Percentiles rank a stretch among this genome's conserved stretches.
These are phyloP conservation scores for grape (Vitis vinifera) DNA, from an alignment of 164 flowering plant genomes.

Conservation along the genomic window DNA sequence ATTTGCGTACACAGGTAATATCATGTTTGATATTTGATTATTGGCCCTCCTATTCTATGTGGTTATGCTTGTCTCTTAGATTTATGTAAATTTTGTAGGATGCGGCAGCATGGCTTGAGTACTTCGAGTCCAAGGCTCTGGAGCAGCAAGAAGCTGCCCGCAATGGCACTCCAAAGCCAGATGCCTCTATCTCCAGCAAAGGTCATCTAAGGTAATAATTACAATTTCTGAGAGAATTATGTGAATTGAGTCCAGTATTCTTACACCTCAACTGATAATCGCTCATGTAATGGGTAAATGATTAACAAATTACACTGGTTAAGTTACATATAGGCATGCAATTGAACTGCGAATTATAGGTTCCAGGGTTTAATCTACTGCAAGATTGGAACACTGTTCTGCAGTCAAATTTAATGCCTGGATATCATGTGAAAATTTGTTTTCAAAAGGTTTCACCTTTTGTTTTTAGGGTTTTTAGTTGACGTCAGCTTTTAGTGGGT, in stretches of 20 bases:
- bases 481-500: too few species aligned
- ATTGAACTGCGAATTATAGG: not conserved
- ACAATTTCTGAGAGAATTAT: too few species aligned
- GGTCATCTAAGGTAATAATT: conserved; percentile 83
- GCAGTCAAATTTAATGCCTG: not conserved
- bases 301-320: not conserved
- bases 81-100: conserved; percentile 44
- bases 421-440: not conserved
- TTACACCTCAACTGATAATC: not conserved
- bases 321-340: not conserved
- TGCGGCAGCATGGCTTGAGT: conserved; percentile 98
- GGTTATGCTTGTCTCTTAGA: not conserved
- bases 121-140: conserved; percentile 88
- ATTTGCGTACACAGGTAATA: conserved; percentile 90
- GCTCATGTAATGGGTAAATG: not conserved
- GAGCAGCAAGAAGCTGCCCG: conserved; percentile 99
- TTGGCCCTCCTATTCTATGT: not conserved
- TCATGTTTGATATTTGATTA: conserved; percentile 1
- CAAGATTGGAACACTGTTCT: not conserved
- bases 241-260: too few species aligned
- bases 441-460: too few species aligned
- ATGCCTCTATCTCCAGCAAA: conserved; percentile 96
- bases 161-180: conserved; percentile 93
- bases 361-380: not conserved
- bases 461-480: too few species aligned